Evolutionary conservation across 768 basidiomycete genomes (phyloP), one percentile per base, ranked within the genome.

Genomic region (Lactarius vividus): DNA sequence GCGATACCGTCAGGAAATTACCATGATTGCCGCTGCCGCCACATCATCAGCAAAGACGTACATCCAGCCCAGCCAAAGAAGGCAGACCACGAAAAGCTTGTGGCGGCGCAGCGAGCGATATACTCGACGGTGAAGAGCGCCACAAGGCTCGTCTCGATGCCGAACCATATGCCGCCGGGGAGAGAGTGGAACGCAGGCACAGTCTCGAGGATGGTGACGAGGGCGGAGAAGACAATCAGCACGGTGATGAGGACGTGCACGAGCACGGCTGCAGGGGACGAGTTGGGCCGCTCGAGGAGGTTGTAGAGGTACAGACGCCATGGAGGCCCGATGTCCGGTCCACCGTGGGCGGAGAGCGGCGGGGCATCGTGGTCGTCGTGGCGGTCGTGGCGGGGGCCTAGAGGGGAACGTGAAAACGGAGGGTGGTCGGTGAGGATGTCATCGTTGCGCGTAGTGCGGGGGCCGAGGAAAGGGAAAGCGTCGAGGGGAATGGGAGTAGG

Each of bases 81-180:
- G 16, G 80, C 79, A 37, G 77, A 77, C 89, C 84, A 88, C 0
- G 84, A 82, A 64, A 75, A 82, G 72, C 85, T 94, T 88, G 84
- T 91, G n/a, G 91, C 92, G 1, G 91, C 63, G 72, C 84, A 84
- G 40, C 91, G 79, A 15, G 84, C 84, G 31, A 88, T 74, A 73
- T 92, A 96, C 76, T 97, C 94, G 64, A 93, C 80, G 0, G 94
- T 95, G 75, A 96, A 96, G 3, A 95, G 74, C 57, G 88, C 85
- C 29, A 96, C 94, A 11, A 96, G 76, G 59, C 83, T 87, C 20
- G 93, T 94, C 77, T 96, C 94, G 26, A 94, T 73, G 1, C 94
- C 94, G 67, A 96, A 96, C 86, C 94, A 93, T 8, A 89, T 79
- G 42, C 86, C 79, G 16, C 83, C 85, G 3, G 86, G 83, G 3